Percentiles rank a stretch among this genome's conserved stretches.
Conservation (phyloP, 495 filamentous ascomycete species). For the Thozetella sp. region DNA sequence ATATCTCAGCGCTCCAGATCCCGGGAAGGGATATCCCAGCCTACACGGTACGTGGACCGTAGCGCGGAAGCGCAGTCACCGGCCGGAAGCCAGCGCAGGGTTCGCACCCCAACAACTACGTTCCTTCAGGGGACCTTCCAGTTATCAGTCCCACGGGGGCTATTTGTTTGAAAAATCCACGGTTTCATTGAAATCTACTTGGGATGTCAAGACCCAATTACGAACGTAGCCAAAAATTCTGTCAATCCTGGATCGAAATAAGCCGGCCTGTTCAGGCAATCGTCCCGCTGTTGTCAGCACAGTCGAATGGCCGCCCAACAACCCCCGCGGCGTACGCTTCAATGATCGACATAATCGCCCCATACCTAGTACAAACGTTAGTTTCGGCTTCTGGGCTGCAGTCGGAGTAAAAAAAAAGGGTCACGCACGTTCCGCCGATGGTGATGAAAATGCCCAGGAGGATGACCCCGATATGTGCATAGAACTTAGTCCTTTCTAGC, state of each 20-base stretch:
- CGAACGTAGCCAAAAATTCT: background rate
- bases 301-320: slow-evolving; percentile 39
- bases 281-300: slow-evolving; percentile 33
- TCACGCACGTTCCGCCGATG: slow-evolving; percentile 32
- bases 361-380: slow-evolving; percentile 18
- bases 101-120: no score
- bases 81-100: no score
- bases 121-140: no score
- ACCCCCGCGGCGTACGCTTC: slow-evolving; percentile 35
- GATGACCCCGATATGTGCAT: slow-evolving; percentile 28
- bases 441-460: slow-evolving; percentile 38
- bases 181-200: no score
- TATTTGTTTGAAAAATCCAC: no score
- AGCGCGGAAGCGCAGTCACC: no score
- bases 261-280: background rate
- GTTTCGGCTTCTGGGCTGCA: background rate
- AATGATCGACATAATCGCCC: slow-evolving; percentile 37
- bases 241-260: background rate
- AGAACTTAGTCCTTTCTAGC: slow-evolving; percentile 9
- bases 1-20: no score
- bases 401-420: background rate
- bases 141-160: no score
- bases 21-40: no score
- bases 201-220: background rate
- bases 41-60: no score